Percentiles rank a stretch among this genome's conserved stretches.
Conservation (phyloP, 768 basidiomycete species). For the Lyophyllum decastes region DNA sequence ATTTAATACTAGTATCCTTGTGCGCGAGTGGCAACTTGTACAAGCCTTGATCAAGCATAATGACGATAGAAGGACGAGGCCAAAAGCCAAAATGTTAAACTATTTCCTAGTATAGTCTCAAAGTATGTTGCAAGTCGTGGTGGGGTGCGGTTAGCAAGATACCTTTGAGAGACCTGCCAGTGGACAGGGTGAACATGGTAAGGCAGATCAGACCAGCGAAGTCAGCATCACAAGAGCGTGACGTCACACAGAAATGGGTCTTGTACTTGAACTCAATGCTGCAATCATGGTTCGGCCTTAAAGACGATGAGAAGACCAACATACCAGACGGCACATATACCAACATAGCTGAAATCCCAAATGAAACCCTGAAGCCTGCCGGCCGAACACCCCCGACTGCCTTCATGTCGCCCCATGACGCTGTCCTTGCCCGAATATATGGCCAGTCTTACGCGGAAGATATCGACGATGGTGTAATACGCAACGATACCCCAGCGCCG, state of each 20-base stretch:
- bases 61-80: not conserved
- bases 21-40: too few species aligned
- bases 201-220: not conserved
- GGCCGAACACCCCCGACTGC: conserved; percentile 5
- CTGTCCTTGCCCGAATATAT: conserved; percentile 54
- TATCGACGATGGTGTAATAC: conserved; percentile 14
- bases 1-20: too few species aligned
- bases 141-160: too few species aligned
- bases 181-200: too few species aligned
- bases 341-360: not conserved
- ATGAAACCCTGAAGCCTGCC: not conserved
- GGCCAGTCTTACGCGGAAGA: conserved; percentile 24
- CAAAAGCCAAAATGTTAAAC: not conserved
- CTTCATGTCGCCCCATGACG: conserved; percentile 63
- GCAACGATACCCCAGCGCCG: not conserved
- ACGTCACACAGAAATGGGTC: conserved; percentile 1
- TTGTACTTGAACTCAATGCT: conserved; percentile 1
- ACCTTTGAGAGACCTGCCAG: too few species aligned
- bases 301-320: conserved; percentile 6
- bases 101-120: too few species aligned
- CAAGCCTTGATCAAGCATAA: too few species aligned
- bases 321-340: not conserved
- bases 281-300: conserved; percentile 7
- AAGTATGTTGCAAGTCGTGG: too few species aligned
- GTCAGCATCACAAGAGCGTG: not conserved